These are phyloP conservation scores for Rheum nobile DNA, from an alignment of 148 eudicot species.

Conservation along the genomic window DNA sequence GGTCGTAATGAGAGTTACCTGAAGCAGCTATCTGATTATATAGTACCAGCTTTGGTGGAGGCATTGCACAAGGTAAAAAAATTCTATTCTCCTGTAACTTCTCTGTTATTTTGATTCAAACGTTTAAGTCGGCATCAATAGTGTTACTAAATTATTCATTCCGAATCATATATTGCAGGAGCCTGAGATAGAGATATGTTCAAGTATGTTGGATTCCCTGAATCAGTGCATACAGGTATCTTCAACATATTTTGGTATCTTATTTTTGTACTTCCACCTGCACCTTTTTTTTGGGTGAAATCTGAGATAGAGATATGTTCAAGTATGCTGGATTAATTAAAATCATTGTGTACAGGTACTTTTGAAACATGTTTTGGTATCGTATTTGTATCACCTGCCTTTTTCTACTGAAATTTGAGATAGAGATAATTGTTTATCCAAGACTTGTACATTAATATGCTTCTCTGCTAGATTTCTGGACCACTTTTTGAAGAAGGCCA, in stretches of 20 bases:
- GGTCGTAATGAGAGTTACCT: constrained; percentile 33
- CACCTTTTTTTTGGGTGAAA: constrained; percentile 16
- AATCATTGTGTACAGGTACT: constrained; percentile 21
- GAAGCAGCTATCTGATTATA: constrained; percentile 28
- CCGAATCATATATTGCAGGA: constrained; percentile 19
- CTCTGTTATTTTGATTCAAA: background rate
- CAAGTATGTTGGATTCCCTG: constrained; percentile 32
- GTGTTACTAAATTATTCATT: background rate
- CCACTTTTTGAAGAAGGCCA: constrained; percentile 25
- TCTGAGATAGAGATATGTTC: constrained; percentile 25
- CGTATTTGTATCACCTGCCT: background rate
- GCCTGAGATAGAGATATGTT: constrained; percentile 30
- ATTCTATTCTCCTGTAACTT: background rate
- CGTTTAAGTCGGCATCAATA: background rate
- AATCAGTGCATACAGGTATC: constrained; percentile 37
- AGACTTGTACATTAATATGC: background rate
- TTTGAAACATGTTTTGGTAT: background rate
- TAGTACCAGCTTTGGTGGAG: constrained; percentile 38
- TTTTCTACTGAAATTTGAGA: constrained; percentile 19
- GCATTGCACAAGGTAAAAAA: constrained; percentile 33
- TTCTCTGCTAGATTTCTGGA: constrained; percentile 24
- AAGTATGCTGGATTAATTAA: constrained; percentile 22
- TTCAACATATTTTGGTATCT: background rate
- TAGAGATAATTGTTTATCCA: background rate
- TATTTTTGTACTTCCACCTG: background rate